phyloP scores from a whole-genome alignment of 2,329 filamentous ascomycete species.

The Penicillium italicum region DNA sequence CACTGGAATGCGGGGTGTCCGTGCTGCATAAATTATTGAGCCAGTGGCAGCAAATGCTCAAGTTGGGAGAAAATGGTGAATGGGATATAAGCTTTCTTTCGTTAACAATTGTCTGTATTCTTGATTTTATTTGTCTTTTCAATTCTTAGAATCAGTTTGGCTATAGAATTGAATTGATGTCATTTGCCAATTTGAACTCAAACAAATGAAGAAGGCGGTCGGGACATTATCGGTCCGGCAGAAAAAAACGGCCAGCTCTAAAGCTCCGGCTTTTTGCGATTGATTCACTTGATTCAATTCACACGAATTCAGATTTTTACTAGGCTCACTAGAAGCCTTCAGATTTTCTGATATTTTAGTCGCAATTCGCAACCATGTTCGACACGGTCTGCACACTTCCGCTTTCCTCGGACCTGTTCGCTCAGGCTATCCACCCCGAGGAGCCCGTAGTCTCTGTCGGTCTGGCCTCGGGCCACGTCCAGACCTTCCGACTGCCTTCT shows the following conservation, averaged over 20 bases:
- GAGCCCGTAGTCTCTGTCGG: constrained; percentile 84
- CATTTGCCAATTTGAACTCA: not conserved
- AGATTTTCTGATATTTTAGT: not conserved
- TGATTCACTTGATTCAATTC: not conserved
- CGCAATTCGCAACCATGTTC: constrained; percentile 58
- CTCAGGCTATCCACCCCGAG: constrained; percentile 79
- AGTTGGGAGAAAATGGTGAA: not conserved
- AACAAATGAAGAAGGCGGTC: constrained; percentile 5
- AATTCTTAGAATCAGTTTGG: not conserved
- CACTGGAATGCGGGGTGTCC: not conserved
- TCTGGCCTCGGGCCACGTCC: constrained; percentile 77
- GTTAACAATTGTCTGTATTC: not conserved
- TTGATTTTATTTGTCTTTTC: not conserved
- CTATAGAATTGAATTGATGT: constrained; percentile 8
- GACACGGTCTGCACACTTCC: constrained; percentile 90
- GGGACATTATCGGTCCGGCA: constrained; percentile 19
- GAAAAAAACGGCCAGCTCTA: constrained; percentile 19
- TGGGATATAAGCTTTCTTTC: not conserved
- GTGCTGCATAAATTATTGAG: not conserved
- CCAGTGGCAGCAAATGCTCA: not conserved
- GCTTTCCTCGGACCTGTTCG: constrained; percentile 79
- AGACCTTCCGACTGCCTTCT: constrained; percentile 72
- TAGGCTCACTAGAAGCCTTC: not conserved
- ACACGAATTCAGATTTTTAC: not conserved
- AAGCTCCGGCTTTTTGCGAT: constrained; percentile 6